A percentile compares a stretch with the other conserved stretches of the same genome.
Conservation (phyloP, 1,284 basidiomycete species). For the Lignosus rhinocerotis region DNA sequence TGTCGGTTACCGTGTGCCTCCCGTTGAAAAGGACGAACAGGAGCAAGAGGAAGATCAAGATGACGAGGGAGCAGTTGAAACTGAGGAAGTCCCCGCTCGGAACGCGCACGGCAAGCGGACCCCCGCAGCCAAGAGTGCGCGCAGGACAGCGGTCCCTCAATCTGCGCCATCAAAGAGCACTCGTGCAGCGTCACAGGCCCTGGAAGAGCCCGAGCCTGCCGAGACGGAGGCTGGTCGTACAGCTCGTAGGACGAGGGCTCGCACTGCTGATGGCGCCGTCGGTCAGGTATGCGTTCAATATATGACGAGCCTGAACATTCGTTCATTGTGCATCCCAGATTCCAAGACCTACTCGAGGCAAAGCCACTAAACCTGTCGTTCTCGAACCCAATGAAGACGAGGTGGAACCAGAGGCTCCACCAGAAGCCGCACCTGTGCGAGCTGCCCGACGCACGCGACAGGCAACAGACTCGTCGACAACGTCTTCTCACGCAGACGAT, state of each 20-base stretch:
- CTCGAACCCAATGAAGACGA: slow-evolving; percentile 18
- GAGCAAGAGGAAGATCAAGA: slow-evolving; percentile 13
- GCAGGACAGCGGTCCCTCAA: slow-evolving; percentile 21
- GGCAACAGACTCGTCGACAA: slow-evolving; percentile 17
- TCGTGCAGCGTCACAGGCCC: slow-evolving; percentile 10
- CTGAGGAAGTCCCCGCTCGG: slow-evolving; percentile 9
- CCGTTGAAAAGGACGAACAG: not conserved
- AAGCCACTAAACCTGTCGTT: slow-evolving; percentile 7
- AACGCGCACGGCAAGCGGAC: slow-evolving; percentile 15
- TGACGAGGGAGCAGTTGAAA: not conserved
- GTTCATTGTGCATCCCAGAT: not conserved
- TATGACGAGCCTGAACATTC: too few relatives aligned
- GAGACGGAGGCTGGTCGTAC: slow-evolving; percentile 1
- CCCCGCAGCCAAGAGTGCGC: slow-evolving; percentile 11
- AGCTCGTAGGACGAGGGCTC: slow-evolving; percentile 19
- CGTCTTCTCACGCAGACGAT: slow-evolving; percentile 10
- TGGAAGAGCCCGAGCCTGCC: not conserved
- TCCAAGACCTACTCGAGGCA: slow-evolving; percentile 10
- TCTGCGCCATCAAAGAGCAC: slow-evolving; percentile 18
- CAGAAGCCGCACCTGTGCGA: slow-evolving; percentile 2
- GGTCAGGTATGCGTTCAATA: slow-evolving; percentile 11
- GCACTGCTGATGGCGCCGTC: slow-evolving; percentile 19
- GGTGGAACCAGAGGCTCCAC: slow-evolving; percentile 4
- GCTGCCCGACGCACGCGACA: slow-evolving; percentile 14
- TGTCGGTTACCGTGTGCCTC: slow-evolving; percentile 20